A percentile compares a stretch with the other conserved stretches of the same genome.
Conservation (phyloP, 2,329 filamentous ascomycete species). For the Xylariaceae sp. region DNA sequence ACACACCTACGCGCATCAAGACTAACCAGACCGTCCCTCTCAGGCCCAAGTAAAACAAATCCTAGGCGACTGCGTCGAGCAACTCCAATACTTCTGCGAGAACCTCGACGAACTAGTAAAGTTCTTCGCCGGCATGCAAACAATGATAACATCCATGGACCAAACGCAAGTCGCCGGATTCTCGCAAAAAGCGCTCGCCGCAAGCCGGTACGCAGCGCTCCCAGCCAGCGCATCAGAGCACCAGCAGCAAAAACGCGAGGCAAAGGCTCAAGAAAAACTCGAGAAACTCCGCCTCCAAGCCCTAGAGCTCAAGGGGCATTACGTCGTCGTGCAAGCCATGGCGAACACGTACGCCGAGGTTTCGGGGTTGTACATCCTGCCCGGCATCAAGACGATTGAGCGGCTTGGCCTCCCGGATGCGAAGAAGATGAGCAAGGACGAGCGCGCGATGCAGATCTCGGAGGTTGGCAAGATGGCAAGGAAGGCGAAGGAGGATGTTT, state of each 20-base stretch:
- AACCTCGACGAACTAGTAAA: not conserved
- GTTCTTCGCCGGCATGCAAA: slow-evolving; percentile 3
- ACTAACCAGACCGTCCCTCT: not conserved
- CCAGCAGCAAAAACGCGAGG: not conserved
- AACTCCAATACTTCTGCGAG: slow-evolving; percentile 6
- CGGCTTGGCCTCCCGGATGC: slow-evolving; percentile 1
- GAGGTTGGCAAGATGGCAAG: slow-evolving; percentile 1
- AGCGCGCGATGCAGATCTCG: slow-evolving; percentile 2
- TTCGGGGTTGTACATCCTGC: slow-evolving; percentile 1
- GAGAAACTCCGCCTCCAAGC: not conserved
- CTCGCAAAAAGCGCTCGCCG: not conserved
- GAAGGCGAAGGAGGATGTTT: not conserved
- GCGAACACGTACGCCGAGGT: slow-evolving; percentile 5
- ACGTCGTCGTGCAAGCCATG: slow-evolving; percentile 3
- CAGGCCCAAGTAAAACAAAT: slow-evolving; percentile 6
- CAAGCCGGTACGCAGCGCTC: not conserved
- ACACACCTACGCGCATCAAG: not conserved
- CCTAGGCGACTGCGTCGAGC: slow-evolving; percentile 4
- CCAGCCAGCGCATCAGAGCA: not conserved
- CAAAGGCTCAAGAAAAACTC: not conserved
- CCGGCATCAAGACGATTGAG: slow-evolving; percentile 1
- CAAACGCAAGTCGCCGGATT: not conserved
- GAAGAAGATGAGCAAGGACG: slow-evolving; percentile 2
- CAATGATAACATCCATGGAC: slow-evolving; percentile 1
- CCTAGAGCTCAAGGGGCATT: slow-evolving; percentile 6